Base-by-base conservation (phyloP, 2,329 filamentous ascomycete genomes). In the Colletotrichum noveboracense region DNA sequence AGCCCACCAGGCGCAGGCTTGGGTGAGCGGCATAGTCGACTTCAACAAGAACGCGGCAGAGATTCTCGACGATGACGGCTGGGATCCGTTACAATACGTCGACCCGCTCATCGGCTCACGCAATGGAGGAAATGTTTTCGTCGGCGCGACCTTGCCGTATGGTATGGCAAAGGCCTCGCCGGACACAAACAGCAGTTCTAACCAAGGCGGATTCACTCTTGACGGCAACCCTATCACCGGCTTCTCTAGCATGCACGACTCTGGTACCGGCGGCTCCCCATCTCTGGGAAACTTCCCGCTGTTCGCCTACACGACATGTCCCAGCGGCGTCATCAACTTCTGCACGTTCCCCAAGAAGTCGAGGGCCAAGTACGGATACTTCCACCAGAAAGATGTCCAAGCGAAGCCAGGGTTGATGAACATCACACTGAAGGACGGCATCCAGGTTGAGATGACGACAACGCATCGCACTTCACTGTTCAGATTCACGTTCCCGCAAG, bases 221-320 rank as follows among this genome's bases (percentile, higher is more conserved):
- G 89, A 91, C 68, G 85, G 83, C 58, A 83, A 83, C 21, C 83
- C 85, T 2, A 86, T 92, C 43, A 87, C 86, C 6, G 91, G 91
- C 16, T 92, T 91, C 82, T 90, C 88, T 14, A 86, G 88, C 48
- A 86, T 92, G 84, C 90, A 92, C 80, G 91, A 92, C 79, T 90
- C 88, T 3, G 90, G 90, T 1, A 92, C 90, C 0, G 91, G 91
- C 26, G 87, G 87, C 9, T 83, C 84, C 2, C 91, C 93, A 0
- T 94, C 92, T 6, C 84, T 95, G 18, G 94, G 93, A 16, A 95
- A 94, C 80, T 95, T 95, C 69, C 92, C 94, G 0, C 85, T 95
- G 2, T 95, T 95, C 77, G 88, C 93, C 0, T 93, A 94, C 76
- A 84, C 89, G 6, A 86, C 87, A 55, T 95, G 94, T 77, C 87